A percentile compares a stretch with the other conserved stretches of the same genome.
phyloP scores from a whole-genome alignment of 352 stramenopile genomes.

The Globisporangium polare region DNA sequence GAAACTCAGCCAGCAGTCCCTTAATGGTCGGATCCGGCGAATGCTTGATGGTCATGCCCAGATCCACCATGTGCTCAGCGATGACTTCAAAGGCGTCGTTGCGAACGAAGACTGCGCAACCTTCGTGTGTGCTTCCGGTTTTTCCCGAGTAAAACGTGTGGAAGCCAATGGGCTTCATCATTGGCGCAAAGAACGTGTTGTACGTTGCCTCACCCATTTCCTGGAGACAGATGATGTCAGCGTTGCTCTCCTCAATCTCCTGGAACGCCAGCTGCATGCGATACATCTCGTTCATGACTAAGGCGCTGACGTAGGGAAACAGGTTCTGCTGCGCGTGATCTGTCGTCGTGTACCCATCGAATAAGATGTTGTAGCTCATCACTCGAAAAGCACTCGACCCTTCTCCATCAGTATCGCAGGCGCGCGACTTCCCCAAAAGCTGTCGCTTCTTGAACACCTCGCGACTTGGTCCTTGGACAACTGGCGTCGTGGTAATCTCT shows the following conservation, averaged over 20 bases:
- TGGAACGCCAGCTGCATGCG: constrained; percentile 73
- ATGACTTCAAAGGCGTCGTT: constrained; percentile 39
- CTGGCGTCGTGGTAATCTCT: constrained; percentile 27
- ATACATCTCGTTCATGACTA: constrained; percentile 53
- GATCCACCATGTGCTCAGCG: constrained; percentile 39
- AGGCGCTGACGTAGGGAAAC: constrained; percentile 51
- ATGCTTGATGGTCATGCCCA: constrained; percentile 29
- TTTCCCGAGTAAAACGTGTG: constrained; percentile 58
- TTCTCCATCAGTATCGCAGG: constrained; percentile 1
- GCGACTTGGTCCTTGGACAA: constrained; percentile 45
- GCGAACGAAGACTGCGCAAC: constrained; percentile 55
- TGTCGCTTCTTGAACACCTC: constrained; percentile 43
- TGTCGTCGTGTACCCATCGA: constrained; percentile 64
- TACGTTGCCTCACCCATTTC: constrained; percentile 66
- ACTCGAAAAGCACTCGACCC: constrained; percentile 42
- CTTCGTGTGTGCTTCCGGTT: constrained; percentile 64
- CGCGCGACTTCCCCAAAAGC: constrained; percentile 15
- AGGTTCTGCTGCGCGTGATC: constrained; percentile 47
- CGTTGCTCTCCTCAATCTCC: constrained; percentile 60
- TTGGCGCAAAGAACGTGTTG: constrained; percentile 49
- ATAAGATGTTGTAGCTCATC: constrained; percentile 84
- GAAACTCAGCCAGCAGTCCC: constrained; percentile 42
- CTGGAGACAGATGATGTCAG: constrained; percentile 67
- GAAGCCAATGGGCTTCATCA: constrained; percentile 49
- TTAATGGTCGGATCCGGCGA: constrained; percentile 30